Evolutionary conservation across 345 rosid species (phyloP), one percentile per base, ranked within the genome.

Genomic region (Ceriops tagal): DNA sequence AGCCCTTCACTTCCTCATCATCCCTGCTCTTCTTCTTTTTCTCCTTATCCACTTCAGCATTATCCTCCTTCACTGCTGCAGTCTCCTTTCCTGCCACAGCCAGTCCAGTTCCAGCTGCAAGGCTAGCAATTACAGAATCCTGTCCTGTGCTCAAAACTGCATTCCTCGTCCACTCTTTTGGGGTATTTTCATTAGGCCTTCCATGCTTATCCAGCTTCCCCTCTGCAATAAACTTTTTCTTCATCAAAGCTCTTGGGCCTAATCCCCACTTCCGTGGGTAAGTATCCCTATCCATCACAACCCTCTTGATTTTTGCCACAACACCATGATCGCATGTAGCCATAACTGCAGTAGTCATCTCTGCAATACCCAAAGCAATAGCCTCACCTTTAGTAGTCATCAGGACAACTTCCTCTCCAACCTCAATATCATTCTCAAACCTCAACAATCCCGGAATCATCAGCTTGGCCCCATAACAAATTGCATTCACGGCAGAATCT

Each of bases 361-460:
- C 98, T 0, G 98, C 98, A 47, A 93, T 86, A 13, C 98, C 97
- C 73, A 93, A 58, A 9, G 98, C 98, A 72, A 93, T 53, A 0
- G 98, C 98, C 82, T 93, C 98, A 20, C 98, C 98, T 64, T 93
- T 93, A 2, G 98, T 93, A 21, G 98, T 91, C 98, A 93, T 93
- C 70, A 93, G 65, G 65, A 91, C 98, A 21, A 93, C 88, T 73
- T 93, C 98, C 58, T 88, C 95, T 20, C 97, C 96, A 15, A 80
- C 86, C 80, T 89, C 97, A 20, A 91, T 83, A 34, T 91, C 97
- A 70, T 89, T 91, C 85, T 93, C 98, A 27, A 91, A 91, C 75
- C 97, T 89, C 83, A 93, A 70, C 56, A 93, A 66, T 10, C 96
- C 98, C 0, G 98, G 98, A 83, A 93, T 86, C 98, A 93, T 91